Percentiles rank a stretch among this genome's conserved stretches.
These are phyloP conservation scores for Trifolium fragiferum DNA, from an alignment of 306 rosid genomes.

Conservation along the genomic window DNA sequence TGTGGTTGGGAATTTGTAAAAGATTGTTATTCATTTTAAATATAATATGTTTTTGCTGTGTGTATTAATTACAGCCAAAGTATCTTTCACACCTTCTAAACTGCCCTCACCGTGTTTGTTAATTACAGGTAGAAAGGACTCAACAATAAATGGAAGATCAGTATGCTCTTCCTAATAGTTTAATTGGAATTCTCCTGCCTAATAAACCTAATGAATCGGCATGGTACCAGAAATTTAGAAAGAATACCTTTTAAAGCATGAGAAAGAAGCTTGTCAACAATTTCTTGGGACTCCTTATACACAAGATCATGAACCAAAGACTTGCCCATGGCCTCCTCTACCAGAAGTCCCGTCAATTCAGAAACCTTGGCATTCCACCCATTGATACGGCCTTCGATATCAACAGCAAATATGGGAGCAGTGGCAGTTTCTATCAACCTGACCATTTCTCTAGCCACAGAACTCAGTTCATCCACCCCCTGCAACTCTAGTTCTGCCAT, in stretches of 20 bases:
- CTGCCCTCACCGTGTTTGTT: slow-evolving; percentile 15
- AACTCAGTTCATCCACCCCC: slow-evolving; percentile 90
- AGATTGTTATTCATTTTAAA: slow-evolving; percentile 5
- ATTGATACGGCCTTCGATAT: slow-evolving; percentile 79
- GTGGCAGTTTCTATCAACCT: slow-evolving; percentile 99
- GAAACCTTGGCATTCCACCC: slow-evolving; percentile 98
- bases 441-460: slow-evolving; percentile 98
- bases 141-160: slow-evolving; percentile 7
- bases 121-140: slow-evolving; percentile 20
- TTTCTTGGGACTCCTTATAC: slow-evolving; percentile 78
- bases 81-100: slow-evolving; percentile 3
- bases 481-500: slow-evolving; percentile 64
- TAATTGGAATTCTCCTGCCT: slow-evolving; percentile 27
- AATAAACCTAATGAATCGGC: slow-evolving; percentile 26
- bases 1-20: slow-evolving; percentile 23
- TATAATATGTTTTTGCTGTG: too few relatives aligned
- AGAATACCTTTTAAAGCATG: slow-evolving; percentile 79
- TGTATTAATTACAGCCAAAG: slow-evolving; percentile 5
- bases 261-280: slow-evolving; percentile 68
- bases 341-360: slow-evolving; percentile 89
- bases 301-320: slow-evolving; percentile 86
- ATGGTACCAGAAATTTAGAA: slow-evolving; percentile 36
- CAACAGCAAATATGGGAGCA: slow-evolving; percentile 96
- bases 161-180: slow-evolving; percentile 20
- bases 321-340: slow-evolving; percentile 93